phyloP scores from a whole-genome alignment of 495 filamentous ascomycete genomes.

The Pyronema domesticum region DNA sequence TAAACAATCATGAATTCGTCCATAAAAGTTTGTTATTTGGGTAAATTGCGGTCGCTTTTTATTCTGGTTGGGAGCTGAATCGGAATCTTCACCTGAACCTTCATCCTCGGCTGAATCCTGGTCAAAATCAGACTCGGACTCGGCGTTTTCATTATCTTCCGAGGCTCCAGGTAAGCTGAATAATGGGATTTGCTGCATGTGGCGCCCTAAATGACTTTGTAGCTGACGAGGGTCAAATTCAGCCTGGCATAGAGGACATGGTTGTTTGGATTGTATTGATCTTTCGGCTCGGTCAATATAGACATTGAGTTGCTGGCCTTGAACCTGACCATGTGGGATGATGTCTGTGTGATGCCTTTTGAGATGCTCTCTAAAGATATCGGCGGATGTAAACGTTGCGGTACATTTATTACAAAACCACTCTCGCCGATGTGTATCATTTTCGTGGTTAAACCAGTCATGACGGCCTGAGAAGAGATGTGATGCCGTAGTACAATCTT shows the following conservation, averaged over 20 bases:
- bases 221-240: neutral
- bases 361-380: constrained; percentile 1
- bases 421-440: neutral
- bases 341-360: neutral
- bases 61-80: too few relatives aligned
- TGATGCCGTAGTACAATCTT: constrained; percentile 6
- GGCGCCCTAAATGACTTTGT: constrained; percentile 14
- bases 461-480: constrained; percentile 10
- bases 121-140: too few relatives aligned
- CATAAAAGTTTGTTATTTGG: too few relatives aligned
- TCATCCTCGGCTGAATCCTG: too few relatives aligned
- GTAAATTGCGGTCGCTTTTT: too few relatives aligned
- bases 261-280: constrained; percentile 7
- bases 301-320: neutral
- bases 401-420: constrained; percentile 6
- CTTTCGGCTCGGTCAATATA: constrained; percentile 3
- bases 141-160: too few relatives aligned
- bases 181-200: constrained; percentile 21
- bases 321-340: too few relatives aligned
- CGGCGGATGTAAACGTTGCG: neutral
- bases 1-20: too few relatives aligned
- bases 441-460: constrained; percentile 13
- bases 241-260: constrained; percentile 3
- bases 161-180: constrained; percentile 2
- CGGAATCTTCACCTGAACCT: too few relatives aligned